Conservation (phyloP, 202 grass and related monocot species). For the Carex sylvatica region DNA sequence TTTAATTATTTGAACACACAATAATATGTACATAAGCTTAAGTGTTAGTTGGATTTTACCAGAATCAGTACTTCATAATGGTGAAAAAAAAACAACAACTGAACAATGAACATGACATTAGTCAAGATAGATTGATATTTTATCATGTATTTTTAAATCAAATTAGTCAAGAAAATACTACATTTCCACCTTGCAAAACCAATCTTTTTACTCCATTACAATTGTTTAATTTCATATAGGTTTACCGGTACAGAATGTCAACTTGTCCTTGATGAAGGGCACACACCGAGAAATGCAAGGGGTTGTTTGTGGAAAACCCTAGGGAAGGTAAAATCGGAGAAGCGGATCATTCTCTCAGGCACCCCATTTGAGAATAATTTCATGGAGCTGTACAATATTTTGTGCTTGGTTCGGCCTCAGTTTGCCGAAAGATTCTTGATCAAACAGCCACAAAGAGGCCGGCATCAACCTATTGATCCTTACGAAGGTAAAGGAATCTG, state of each 20-base stretch:
- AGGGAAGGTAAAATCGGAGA: conserved; percentile 73
- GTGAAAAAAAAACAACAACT: background rate
- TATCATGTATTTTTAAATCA: background rate
- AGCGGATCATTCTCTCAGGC: conserved; percentile 88
- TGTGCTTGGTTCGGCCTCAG: conserved; percentile 77
- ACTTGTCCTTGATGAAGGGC: conserved; percentile 87
- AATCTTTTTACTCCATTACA: background rate
- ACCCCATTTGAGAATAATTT: conserved; percentile 97
- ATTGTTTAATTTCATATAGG: conserved; percentile 29
- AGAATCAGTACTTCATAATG: background rate
- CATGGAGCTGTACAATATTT: conserved; percentile 89
- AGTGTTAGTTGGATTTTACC: background rate
- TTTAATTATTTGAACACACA: background rate
- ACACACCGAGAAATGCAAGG: conserved; percentile 80
- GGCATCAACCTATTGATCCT: conserved; percentile 32
- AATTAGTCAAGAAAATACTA: background rate
- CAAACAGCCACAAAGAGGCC: conserved; percentile 35
- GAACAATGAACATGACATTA: background rate
- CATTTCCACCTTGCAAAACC: background rate
- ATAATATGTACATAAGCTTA: background rate
- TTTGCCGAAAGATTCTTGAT: conserved; percentile 87
- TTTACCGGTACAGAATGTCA: conserved; percentile 91
- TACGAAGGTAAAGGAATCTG: conserved; percentile 74
- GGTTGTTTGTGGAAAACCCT: conserved; percentile 76
- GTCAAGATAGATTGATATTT: background rate